Percentiles rank a stretch among this genome's conserved stretches.
These are phyloP conservation scores for Puccinia horiana DNA, from an alignment of 1,284 basidiomycete species.

Conservation along the genomic window DNA sequence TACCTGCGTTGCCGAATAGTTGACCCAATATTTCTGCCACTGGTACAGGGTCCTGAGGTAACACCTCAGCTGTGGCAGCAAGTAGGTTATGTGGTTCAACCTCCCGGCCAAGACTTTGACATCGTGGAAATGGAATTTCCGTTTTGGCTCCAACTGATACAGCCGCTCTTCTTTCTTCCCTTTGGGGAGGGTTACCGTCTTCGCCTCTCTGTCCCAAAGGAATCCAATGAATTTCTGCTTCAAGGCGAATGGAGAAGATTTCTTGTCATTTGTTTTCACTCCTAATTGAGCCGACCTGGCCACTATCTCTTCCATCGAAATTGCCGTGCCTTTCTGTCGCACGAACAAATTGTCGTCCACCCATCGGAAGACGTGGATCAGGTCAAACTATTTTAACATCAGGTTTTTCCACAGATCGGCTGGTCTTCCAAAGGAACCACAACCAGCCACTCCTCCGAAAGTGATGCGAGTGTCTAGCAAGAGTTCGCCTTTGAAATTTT, in stretches of 20 bases:
- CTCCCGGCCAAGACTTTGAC: not conserved
- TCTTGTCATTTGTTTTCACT: not conserved
- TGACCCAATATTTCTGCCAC: not conserved
- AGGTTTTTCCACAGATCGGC: constrained; percentile 13
- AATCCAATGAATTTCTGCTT: not conserved
- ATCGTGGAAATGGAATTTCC: not conserved
- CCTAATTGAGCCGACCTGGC: not conserved
- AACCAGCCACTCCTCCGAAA: not conserved
- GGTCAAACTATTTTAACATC: not conserved
- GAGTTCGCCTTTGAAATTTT: not conserved
- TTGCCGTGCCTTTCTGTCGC: too few species aligned
- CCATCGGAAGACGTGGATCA: not conserved
- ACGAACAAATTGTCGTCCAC: too few species aligned
- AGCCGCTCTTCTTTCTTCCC: not conserved
- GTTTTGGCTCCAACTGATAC: not conserved
- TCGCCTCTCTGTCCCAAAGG: not conserved
- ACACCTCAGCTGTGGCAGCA: not conserved
- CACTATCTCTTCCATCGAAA: not conserved
- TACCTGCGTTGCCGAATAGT: not conserved
- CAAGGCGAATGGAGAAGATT: not conserved
- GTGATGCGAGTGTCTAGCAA: not conserved
- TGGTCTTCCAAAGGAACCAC: constrained; percentile 1
- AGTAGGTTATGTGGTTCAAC: not conserved
- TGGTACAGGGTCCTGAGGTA: not conserved
- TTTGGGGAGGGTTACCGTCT: not conserved